Evolutionary conservation across 73 alveolate species (phyloP), one percentile per base, ranked within the genome.

Genomic region (Tetrahymena borealis): DNA sequence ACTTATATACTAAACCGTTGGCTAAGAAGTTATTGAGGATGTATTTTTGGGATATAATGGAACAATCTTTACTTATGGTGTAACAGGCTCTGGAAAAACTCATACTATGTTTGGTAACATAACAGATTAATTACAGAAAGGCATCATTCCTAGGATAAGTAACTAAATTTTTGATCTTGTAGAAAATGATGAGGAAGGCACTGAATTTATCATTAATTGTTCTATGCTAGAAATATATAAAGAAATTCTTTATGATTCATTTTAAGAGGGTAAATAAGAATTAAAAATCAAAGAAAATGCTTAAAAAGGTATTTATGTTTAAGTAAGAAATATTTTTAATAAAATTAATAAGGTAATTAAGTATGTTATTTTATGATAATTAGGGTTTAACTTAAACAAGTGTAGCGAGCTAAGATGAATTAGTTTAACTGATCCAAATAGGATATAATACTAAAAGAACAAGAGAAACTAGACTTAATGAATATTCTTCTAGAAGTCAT

Each of bases 401-500:
- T 39, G 78, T 95, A 37, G 93, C 97, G 33, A 79, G 91, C 8
- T 32, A 91, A 15, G 97, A 94, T 11, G 98, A 96, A 90, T 91
- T 96, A 90, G 79, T 95, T 42, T 85, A 95, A 90, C 91, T 95
- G 91, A 60, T 90, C 2, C 91, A 90, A 9, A 90, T 96, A 42
- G 95, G 97, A 36, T 95, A 96, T 78, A 91, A 60, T 39, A 94
- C 93, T 33, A 96, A 97, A 90, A 96, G 95, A 92, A 97, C 95
- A n/a, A 93, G 96, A 33, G 97, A 93, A 90, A 96, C 98, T 18
- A 96, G 95, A 93, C 95, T 96, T 91, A 96, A 96, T 79, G 94
- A 93, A 90, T 90, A 78, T 85, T 94, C 97, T 35, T 91, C 96
- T 43, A 91, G 98, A 39, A 93, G 97, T 33, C 98, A 96, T 96